Percentiles rank a stretch among this genome's conserved stretches.
phyloP scores from a whole-genome alignment of 768 basidiomycete species.

The Suillus discolor region DNA sequence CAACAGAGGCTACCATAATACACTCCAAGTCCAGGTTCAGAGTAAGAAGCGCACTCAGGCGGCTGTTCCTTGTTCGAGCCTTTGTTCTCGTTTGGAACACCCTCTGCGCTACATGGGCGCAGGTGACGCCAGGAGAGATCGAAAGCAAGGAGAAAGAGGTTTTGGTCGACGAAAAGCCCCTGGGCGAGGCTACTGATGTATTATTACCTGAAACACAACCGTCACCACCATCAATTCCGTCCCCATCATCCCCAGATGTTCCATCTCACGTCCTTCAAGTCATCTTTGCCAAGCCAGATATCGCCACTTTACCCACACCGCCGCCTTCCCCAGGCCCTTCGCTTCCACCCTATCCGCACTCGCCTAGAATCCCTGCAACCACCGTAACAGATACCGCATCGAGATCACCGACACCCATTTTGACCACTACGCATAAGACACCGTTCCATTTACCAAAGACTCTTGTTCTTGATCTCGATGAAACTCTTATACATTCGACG shows the following conservation, averaged over 20 bases:
- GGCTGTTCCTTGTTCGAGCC: conserved; percentile 72
- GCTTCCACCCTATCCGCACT: conserved; percentile 8
- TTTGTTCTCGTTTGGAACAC: conserved; percentile 71
- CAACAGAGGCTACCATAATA: conserved; percentile 34
- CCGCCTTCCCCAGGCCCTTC: conserved; percentile 24
- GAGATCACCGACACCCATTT: conserved; percentile 53
- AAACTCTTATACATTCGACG: conserved; percentile 98
- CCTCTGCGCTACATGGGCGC: conserved; percentile 63
- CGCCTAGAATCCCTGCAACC: conserved; percentile 7
- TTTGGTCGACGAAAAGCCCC: conserved; percentile 12
- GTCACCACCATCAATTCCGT: conserved; percentile 28
- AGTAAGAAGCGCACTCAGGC: conserved; percentile 47
- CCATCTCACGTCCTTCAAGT: conserved; percentile 13
- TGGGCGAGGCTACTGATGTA: conserved; percentile 16
- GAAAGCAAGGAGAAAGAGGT: conserved; percentile 18
- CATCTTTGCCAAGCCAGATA: conserved; percentile 16
- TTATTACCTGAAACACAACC: conserved; percentile 23
- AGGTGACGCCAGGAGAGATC: conserved; percentile 34
- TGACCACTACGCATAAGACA: conserved; percentile 51
- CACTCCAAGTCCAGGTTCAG: conserved; percentile 42
- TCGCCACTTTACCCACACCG: conserved; percentile 25
- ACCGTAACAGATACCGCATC: conserved; percentile 28
- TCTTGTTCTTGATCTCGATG: conserved; percentile 95
- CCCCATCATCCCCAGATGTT: conserved; percentile 24
- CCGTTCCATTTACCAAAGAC: conserved; percentile 89